Conservation (phyloP, 371 early-diverging fungal genomes). For the Mucor irregularis region DNA sequence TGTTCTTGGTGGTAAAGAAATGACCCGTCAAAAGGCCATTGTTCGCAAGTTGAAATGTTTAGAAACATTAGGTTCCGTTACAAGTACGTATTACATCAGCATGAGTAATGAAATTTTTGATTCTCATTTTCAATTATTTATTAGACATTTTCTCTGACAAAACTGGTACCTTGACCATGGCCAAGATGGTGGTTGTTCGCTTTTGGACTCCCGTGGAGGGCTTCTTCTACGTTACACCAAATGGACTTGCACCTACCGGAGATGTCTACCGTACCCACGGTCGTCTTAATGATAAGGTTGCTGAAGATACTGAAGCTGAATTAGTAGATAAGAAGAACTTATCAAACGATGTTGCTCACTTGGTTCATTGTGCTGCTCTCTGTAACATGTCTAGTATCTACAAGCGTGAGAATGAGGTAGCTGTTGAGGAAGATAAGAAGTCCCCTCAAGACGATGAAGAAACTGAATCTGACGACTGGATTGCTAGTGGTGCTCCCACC, state of each 20-base stretch:
- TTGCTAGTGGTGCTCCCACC: constrained; percentile 64
- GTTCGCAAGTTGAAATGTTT: constrained; percentile 90
- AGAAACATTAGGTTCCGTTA: constrained; percentile 91
- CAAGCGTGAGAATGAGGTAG: constrained; percentile 10
- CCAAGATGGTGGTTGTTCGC: constrained; percentile 75
- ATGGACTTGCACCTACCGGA: constrained; percentile 67
- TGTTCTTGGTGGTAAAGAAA: constrained; percentile 43
- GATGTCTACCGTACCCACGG: constrained; percentile 45
- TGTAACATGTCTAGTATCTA: constrained; percentile 64
- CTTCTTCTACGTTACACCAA: constrained; percentile 59
- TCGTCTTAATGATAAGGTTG: constrained; percentile 5
- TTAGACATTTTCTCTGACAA: constrained; percentile 92
- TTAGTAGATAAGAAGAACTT: constrained; percentile 22
- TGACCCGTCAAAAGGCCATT: constrained; percentile 36
- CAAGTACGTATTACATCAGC: too few relatives aligned
- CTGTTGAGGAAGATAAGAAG: constrained; percentile 10
- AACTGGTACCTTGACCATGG: constrained; percentile 59
- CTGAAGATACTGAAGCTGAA: constrained; percentile 3
- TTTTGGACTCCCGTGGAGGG: constrained; percentile 71
- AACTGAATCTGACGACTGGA: constrained; percentile 52
- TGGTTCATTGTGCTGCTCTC: constrained; percentile 55
- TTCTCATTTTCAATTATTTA: too few relatives aligned
- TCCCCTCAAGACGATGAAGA: constrained; percentile 10
- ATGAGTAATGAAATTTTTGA: too few relatives aligned
- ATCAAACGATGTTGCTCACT: constrained; percentile 15